Evolutionary conservation across 805 yeast genomes (phyloP).

Genomic region (Wickerhamomyces mucosus): DNA sequence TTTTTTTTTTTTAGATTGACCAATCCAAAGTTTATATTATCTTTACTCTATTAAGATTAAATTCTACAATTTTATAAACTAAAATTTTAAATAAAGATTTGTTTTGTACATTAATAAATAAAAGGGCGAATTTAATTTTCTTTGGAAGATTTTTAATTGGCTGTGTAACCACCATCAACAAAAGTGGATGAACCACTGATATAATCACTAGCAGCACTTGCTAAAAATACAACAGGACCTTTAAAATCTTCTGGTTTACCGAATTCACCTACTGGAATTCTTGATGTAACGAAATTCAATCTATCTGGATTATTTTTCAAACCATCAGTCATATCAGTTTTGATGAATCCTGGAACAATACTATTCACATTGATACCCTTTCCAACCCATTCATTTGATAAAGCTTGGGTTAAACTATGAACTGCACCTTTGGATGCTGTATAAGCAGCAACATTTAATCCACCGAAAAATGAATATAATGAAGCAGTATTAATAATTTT

Average conservation of each 20-base stretch:
- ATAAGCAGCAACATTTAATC: slow-evolving; percentile 44
- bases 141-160: slow-evolving; percentile 1
- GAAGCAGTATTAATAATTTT: slow-evolving; percentile 80
- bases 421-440: slow-evolving; percentile 82
- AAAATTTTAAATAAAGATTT: too few species aligned
- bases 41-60: too few species aligned
- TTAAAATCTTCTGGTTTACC: slow-evolving; percentile 39
- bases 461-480: slow-evolving; percentile 30
- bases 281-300: slow-evolving; percentile 21
- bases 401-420: slow-evolving; percentile 58
- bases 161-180: slow-evolving; percentile 67
- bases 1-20: too few species aligned
- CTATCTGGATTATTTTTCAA: slow-evolving; percentile 20
- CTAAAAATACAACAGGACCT: slow-evolving; percentile 76
- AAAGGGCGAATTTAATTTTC: background rate
- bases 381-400: slow-evolving; percentile 48
- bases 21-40: background rate
- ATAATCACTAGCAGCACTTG: slow-evolving; percentile 67
- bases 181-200: slow-evolving; percentile 65
- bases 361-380: slow-evolving; percentile 37
- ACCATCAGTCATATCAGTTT: slow-evolving; percentile 34
- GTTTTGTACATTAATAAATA: too few species aligned
- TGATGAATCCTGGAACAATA: slow-evolving; percentile 41
- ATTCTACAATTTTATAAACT: too few species aligned
- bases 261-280: slow-evolving; percentile 39